Evolutionary conservation across 495 filamentous ascomycete species (phyloP).

Genomic region (Talaromyces ruber): DNA sequence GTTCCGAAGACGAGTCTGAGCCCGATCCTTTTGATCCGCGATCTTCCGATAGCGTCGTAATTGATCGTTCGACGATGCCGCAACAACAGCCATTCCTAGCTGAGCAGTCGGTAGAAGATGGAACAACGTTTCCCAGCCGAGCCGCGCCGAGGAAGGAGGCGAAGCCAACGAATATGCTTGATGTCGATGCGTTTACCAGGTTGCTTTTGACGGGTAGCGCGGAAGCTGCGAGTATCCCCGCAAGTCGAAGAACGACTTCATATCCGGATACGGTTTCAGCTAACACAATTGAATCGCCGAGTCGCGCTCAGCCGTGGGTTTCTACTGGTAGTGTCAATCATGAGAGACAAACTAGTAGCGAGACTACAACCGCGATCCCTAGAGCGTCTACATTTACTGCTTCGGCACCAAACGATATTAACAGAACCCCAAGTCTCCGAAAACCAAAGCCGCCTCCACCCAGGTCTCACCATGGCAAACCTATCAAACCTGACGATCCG

Average conservation of each 20-base stretch:
- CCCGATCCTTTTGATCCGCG: slow-evolving; percentile 11
- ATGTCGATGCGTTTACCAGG: slow-evolving; percentile 55
- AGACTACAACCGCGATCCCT: neutral
- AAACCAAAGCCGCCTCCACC: slow-evolving; percentile 40
- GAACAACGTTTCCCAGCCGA: neutral
- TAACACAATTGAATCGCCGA: neutral
- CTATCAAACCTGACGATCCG: slow-evolving; percentile 28
- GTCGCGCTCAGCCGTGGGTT: neutral
- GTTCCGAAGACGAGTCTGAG: slow-evolving; percentile 9
- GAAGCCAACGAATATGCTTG: slow-evolving; percentile 28
- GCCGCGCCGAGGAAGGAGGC: neutral
- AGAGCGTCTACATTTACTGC: neutral
- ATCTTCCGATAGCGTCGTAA: neutral
- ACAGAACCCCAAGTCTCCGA: neutral
- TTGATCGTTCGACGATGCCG: neutral
- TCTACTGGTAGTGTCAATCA: neutral
- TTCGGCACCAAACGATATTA: neutral
- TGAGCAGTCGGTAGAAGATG: neutral
- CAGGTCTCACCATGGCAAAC: slow-evolving; percentile 58
- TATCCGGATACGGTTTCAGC: neutral
- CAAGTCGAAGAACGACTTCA: neutral
- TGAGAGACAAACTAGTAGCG: neutral
- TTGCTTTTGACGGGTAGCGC: slow-evolving; percentile 52
- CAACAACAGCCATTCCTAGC: neutral
- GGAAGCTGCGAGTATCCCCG: slow-evolving; percentile 1